A percentile compares a stretch with the other conserved stretches of the same genome.
phyloP scores from a whole-genome alignment of 768 basidiomycete genomes.

The Cubamyces sp. region DNA sequence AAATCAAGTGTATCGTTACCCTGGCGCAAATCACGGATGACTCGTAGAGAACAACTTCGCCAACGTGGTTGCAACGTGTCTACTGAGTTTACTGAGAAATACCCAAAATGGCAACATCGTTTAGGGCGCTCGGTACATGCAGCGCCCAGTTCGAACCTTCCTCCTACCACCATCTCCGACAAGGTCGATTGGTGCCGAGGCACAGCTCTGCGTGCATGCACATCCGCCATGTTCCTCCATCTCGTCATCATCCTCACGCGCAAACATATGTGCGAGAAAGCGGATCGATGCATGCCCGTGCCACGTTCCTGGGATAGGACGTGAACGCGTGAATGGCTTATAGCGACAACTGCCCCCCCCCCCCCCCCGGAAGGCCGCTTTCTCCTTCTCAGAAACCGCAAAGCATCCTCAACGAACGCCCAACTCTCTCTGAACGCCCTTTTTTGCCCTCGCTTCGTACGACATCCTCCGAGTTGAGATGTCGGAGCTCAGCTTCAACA shows the following conservation, averaged over 20 bases:
- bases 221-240: neutral
- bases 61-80: neutral
- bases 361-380: neutral
- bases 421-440: too few relatives aligned
- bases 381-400: too few relatives aligned
- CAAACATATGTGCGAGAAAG: too few relatives aligned
- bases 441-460: neutral
- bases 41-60: neutral
- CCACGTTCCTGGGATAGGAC: neutral
- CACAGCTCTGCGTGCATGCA: neutral
- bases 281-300: neutral
- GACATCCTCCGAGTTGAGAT: neutral
- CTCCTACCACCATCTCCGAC: too few relatives aligned
- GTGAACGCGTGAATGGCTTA: neutral
- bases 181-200: too few relatives aligned
- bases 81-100: too few relatives aligned
- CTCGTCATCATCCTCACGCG: neutral
- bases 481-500: slow-evolving; percentile 4
- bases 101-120: too few relatives aligned
- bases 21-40: neutral
- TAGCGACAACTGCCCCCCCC: neutral
- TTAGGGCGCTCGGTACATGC: too few relatives aligned
- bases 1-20: neutral
- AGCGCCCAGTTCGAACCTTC: too few relatives aligned
- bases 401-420: too few relatives aligned